Evolutionary conservation across 257 asterid species (phyloP).

Genomic region (Ballota nigra): DNA sequence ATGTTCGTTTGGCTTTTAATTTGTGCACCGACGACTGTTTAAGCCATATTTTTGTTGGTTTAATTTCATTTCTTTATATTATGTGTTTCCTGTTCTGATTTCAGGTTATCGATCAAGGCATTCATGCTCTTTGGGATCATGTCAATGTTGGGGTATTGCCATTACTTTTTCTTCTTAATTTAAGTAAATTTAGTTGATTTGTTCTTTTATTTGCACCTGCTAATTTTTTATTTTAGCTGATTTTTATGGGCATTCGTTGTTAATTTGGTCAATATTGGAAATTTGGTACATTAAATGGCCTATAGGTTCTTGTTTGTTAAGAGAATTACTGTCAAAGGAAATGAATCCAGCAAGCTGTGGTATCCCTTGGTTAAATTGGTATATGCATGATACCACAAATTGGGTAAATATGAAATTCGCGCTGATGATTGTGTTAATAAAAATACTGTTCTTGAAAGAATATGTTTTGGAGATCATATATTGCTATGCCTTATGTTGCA

Average conservation of each 20-base stretch:
- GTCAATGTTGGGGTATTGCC: constrained; percentile 69
- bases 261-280: neutral
- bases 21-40: neutral
- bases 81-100: constrained; percentile 23
- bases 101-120: constrained; percentile 74
- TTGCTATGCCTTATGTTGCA: neutral
- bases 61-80: constrained; percentile 7
- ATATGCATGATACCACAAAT: neutral
- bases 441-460: neutral
- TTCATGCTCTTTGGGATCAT: constrained; percentile 59
- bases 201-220: neutral
- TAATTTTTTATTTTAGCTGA: neutral
- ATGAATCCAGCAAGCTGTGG: neutral
- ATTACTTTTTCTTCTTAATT: neutral
- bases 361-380: neutral
- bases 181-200: neutral
- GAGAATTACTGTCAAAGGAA: neutral
- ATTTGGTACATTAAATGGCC: neutral
- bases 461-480: neutral
- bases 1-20: neutral
- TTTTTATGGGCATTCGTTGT: neutral
- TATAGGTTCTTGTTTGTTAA: neutral
- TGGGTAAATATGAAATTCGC: neutral
- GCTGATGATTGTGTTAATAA: neutral
- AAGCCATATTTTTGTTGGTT: neutral